Conservation (phyloP, 257 asterid genomes). For the Salvia hispanica region DNA sequence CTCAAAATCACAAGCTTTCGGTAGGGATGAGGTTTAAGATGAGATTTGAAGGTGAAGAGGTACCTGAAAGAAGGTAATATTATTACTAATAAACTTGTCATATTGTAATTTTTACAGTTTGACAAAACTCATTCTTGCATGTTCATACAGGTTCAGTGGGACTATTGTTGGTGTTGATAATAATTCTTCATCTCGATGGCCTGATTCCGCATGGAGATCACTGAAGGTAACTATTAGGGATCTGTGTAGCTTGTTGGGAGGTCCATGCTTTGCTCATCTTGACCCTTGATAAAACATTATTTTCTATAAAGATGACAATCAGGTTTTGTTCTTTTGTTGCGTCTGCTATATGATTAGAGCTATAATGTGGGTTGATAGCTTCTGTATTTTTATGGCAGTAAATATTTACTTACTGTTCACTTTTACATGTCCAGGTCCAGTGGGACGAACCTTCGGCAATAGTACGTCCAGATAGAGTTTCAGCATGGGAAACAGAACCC, state of each 20-base stretch:
- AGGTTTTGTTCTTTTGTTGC: slow-evolving; percentile 14
- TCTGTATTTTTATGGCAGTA: slow-evolving; percentile 20
- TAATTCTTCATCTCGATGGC: slow-evolving; percentile 69
- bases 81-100: slow-evolving; percentile 11
- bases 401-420: slow-evolving; percentile 7
- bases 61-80: slow-evolving; percentile 92
- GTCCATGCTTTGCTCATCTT: slow-evolving; percentile 16
- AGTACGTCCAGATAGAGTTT: slow-evolving; percentile 84
- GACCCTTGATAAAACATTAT: slow-evolving; percentile 18
- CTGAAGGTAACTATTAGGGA: slow-evolving; percentile 62
- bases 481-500: slow-evolving; percentile 96
- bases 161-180: slow-evolving; percentile 87
- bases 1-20: slow-evolving; percentile 77
- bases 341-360: slow-evolving; percentile 12
- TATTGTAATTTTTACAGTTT: slow-evolving; percentile 2
- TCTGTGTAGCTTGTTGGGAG: slow-evolving; percentile 2
- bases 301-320: background rate
- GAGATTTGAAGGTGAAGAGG: slow-evolving; percentile 99
- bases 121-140: slow-evolving; percentile 23
- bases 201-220: slow-evolving; percentile 94
- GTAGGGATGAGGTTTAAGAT: slow-evolving; percentile 98
- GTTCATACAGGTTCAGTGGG: slow-evolving; percentile 84
- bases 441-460: slow-evolving; percentile 97
- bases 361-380: background rate
- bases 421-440: slow-evolving; percentile 66